These are phyloP conservation scores for Ganoderma sp. DNA, from an alignment of 1,284 basidiomycete genomes.

Conservation along the genomic window DNA sequence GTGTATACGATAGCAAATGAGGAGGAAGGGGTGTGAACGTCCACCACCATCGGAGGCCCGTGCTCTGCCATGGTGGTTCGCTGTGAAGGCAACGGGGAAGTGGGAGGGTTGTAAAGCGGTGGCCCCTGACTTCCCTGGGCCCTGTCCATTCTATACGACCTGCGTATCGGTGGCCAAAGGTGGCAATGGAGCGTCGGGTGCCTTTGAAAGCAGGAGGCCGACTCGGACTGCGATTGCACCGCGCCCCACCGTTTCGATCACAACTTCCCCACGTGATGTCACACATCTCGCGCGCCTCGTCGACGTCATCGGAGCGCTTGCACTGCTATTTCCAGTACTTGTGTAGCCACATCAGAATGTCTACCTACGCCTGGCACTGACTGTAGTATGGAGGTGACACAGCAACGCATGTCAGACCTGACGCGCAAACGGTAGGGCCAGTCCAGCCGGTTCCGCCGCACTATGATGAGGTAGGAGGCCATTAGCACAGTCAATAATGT, in stretches of 20 bases:
- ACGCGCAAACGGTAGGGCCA: conserved; percentile 34
- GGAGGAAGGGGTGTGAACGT: conserved; percentile 74
- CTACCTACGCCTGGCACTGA: conserved; percentile 26
- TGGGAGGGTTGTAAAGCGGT: background rate
- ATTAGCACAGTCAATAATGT: background rate
- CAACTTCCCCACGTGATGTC: conserved; percentile 4
- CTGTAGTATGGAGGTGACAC: conserved; percentile 33
- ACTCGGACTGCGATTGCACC: background rate
- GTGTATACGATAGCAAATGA: conserved; percentile 79
- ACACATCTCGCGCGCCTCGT: background rate
- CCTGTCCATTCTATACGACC: conserved; percentile 1
- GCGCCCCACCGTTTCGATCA: conserved; percentile 19
- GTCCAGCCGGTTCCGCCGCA: conserved; percentile 38
- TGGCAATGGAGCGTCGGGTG: background rate
- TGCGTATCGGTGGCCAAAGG: background rate
- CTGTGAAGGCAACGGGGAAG: background rate
- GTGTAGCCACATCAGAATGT: background rate
- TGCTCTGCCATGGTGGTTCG: conserved; percentile 25
- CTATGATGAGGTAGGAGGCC: conserved; percentile 13
- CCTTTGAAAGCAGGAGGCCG: background rate
- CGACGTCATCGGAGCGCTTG: background rate
- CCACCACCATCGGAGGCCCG: conserved; percentile 50
- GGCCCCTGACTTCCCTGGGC: conserved; percentile 2
- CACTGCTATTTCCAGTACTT: background rate
- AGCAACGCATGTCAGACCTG: conserved; percentile 27